Base-by-base conservation (phyloP, 2,329 filamentous ascomycete species). In the Epichloe sibirici region DNA sequence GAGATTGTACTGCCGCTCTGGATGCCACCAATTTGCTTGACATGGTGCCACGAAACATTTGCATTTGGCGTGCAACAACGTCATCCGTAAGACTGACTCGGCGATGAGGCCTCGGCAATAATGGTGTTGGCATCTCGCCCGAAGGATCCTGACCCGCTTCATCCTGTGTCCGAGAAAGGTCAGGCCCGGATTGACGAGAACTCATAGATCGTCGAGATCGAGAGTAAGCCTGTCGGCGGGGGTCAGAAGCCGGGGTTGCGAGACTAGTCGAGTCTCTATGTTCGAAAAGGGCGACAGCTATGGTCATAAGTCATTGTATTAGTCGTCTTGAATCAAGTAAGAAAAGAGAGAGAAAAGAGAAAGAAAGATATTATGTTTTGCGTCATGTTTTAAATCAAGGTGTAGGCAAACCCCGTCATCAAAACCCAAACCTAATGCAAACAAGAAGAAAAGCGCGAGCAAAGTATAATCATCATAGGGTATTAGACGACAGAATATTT, bases 1-100 rank as follows among this genome's bases (percentile, higher is more conserved):
- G 63, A 5, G 74, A 71, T 12, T 65, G 63, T 12, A 80, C 61
- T 3, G 75, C 74, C 15, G 61, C 63, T 55, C 66, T 72, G 0
- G 75, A 78, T 3, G 75, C 75, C 6, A 78, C 70, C 56, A 71
- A 65, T 58, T 73, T 75, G 40, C 64, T 71, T 0, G 66, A 60
- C 23, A 71, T 54, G 7, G 70, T 64, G 15, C 74, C 74, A 43
- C 76, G 72, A 37, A 75, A 58, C 5, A 77, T 51, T 58, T 79
- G 76, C 13, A 72, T 64, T 11, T 68, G 66, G 15, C 72, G 66
- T 17, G 72, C 50, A 8, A 66, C 61, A 17, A 61, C 60, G 12
- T 73, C 71, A 2, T 67, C 63, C 31, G 15, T 13, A 53, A 51
- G 38, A 6, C 50, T 57, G 13, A 51, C 53, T 23, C 50, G 55